Evolutionary conservation across 495 filamentous ascomycete species (phyloP).

Genomic region (Aspergillus leporis): DNA sequence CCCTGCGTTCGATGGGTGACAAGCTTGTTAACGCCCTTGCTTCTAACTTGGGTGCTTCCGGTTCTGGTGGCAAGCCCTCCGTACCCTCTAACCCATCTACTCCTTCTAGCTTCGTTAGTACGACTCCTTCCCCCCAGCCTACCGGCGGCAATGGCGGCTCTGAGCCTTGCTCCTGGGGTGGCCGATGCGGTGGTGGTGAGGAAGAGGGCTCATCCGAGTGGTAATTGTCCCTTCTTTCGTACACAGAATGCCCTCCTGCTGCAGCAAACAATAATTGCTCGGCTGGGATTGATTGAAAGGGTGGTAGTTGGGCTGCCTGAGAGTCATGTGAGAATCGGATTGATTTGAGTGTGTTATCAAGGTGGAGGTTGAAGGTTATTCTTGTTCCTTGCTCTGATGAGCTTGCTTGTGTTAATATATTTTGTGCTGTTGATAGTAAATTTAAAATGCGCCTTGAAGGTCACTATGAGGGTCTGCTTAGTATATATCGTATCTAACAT

Average conservation of each 20-base stretch:
- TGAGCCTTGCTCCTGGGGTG: constrained; percentile 23
- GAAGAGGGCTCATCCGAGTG: neutral
- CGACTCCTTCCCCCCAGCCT: constrained; percentile 10
- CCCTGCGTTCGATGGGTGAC: constrained; percentile 35
- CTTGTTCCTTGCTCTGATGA: neutral
- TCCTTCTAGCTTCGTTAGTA: neutral
- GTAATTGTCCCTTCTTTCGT: neutral
- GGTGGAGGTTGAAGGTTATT: neutral
- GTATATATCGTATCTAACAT: too few relatives aligned
- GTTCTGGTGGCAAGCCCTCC: constrained; percentile 1
- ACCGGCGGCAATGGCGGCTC: neutral
- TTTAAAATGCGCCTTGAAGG: too few relatives aligned
- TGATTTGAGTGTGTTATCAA: too few relatives aligned
- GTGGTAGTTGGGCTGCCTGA: too few relatives aligned
- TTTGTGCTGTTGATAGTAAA: neutral
- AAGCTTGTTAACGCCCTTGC: constrained; percentile 38
- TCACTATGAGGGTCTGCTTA: neutral
- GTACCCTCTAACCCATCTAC: neutral
- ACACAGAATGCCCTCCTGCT: too few relatives aligned
- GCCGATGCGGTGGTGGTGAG: too few relatives aligned
- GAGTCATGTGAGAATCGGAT: too few relatives aligned
- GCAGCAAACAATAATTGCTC: too few relatives aligned
- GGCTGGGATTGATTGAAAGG: neutral
- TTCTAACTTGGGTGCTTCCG: constrained; percentile 19
- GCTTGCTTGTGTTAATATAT: neutral